A percentile compares a stretch with the other conserved stretches of the same genome.
These are phyloP conservation scores for Solanum hybrid DNA, from an alignment of 305 asterid species.

Conservation along the genomic window DNA sequence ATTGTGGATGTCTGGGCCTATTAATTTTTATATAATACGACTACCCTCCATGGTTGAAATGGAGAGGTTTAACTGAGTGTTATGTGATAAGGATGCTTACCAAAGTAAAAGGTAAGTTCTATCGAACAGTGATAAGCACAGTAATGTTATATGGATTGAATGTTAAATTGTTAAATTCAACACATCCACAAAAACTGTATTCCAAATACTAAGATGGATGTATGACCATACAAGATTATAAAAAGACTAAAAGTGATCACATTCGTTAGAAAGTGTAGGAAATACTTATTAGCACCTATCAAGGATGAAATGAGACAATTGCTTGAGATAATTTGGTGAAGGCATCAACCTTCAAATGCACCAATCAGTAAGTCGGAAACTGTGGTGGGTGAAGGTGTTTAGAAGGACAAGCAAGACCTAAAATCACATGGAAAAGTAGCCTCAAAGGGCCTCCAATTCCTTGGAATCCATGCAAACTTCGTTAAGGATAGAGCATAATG, in stretches of 20 bases:
- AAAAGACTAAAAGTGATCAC: background rate
- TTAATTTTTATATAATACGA: background rate
- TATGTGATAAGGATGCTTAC: background rate
- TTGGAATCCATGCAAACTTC: background rate
- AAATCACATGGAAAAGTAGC: background rate
- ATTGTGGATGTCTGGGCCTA: background rate
- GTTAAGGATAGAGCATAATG: background rate
- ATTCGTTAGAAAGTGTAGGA: background rate
- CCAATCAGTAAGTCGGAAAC: background rate
- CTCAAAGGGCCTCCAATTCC: background rate
- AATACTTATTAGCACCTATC: background rate
- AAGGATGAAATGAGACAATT: background rate
- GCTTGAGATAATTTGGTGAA: background rate
- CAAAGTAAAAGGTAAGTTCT: background rate
- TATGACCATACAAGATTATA: background rate
- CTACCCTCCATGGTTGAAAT: background rate
- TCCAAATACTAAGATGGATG: background rate
- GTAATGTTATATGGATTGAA: background rate
- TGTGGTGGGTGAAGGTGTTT: background rate
- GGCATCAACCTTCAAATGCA: background rate
- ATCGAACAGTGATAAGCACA: background rate
- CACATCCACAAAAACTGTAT: background rate
- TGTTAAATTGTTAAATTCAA: background rate
- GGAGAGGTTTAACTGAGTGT: background rate
- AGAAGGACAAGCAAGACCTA: background rate